Evolutionary conservation across 164 flowering plant genomes (phyloP).

Genomic region (Malania oleifera): DNA sequence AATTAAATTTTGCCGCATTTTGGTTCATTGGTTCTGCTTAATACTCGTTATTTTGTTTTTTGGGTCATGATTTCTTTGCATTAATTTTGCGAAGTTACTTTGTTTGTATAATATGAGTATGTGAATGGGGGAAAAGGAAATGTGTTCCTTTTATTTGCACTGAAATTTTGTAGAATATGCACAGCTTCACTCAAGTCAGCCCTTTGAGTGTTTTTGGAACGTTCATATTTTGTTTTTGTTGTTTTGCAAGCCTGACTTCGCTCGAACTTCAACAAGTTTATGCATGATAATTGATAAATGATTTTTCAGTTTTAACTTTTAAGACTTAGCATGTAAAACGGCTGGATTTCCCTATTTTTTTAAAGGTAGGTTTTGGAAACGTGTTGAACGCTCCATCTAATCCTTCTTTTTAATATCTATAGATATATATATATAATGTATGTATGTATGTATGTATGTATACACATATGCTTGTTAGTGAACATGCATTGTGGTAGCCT

Average conservation of each 20-base stretch:
- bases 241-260: neutral
- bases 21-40: constrained; percentile 4
- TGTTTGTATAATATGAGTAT: neutral
- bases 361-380: constrained; percentile 6
- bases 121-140: neutral
- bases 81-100: neutral
- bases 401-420: too few relatives aligned
- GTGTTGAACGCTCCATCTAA: too few relatives aligned
- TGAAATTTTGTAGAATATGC: too few relatives aligned
- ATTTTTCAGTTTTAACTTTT: constrained; percentile 1
- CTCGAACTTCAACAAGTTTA: neutral
- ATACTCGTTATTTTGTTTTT: neutral
- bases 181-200: neutral
- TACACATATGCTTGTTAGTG: too few relatives aligned
- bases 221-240: neutral
- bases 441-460: too few relatives aligned
- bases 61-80: neutral
- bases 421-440: too few relatives aligned
- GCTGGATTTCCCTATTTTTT: constrained; percentile 16
- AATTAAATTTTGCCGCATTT: neutral
- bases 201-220: neutral
- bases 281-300: neutral
- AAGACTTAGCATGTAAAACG: too few relatives aligned
- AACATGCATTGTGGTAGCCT: neutral
- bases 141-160: too few relatives aligned